Conservation (phyloP, 2,329 filamentous ascomycete species). For the Aspergillus pseudonomiae region DNA sequence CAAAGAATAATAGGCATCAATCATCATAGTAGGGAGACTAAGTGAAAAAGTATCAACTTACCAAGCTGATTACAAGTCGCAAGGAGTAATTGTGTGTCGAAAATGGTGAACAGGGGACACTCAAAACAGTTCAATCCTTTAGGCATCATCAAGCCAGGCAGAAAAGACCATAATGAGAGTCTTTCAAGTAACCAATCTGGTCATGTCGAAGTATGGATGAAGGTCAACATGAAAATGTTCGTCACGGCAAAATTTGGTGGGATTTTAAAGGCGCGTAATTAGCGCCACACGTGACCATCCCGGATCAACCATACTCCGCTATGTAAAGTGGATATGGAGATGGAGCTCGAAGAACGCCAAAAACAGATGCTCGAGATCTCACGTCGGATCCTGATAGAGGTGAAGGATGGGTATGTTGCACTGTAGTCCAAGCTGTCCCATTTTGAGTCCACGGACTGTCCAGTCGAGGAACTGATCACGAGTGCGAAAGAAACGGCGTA, state of each 20-base stretch:
- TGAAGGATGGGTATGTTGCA: neutral
- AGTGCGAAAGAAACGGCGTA: neutral
- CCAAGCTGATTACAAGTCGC: neutral
- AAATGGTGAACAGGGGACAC: neutral
- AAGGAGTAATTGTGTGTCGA: neutral
- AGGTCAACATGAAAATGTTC: constrained; percentile 10
- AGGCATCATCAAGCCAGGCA: constrained; percentile 4
- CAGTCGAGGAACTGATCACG: neutral
- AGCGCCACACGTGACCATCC: constrained; percentile 26
- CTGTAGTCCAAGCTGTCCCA: neutral
- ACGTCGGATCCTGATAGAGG: no score
- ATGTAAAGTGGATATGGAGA: neutral
- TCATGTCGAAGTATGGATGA: neutral
- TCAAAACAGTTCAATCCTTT: neutral
- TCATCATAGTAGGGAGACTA: constrained; percentile 29
- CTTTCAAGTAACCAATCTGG: neutral
- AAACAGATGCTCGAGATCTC: neutral
- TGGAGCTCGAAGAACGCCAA: neutral
- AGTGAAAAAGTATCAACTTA: constrained; percentile 11
- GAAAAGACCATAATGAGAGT: neutral
- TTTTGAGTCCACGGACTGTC: neutral
- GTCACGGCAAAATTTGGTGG: constrained; percentile 14
- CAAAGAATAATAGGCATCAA: constrained; percentile 39
- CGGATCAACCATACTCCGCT: constrained; percentile 22
- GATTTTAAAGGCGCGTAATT: constrained; percentile 23